phyloP scores from a whole-genome alignment of 2,329 filamentous ascomycete species.

The Fusarium secorum region DNA sequence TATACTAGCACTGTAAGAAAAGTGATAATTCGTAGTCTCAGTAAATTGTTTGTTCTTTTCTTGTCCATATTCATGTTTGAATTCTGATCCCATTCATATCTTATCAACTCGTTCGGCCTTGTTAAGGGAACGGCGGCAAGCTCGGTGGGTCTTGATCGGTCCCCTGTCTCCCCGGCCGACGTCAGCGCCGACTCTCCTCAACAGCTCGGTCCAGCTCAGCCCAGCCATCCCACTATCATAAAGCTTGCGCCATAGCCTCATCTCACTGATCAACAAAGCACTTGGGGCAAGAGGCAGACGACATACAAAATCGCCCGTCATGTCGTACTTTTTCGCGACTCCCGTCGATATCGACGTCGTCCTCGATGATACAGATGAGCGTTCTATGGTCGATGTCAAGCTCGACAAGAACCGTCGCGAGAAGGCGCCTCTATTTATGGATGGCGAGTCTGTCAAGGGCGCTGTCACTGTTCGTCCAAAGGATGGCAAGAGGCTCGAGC shows the following conservation, averaged over 20 bases:
- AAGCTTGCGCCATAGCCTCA: conserved; percentile 24
- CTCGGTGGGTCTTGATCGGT: conserved; percentile 39
- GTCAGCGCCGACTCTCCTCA: conserved; percentile 45
- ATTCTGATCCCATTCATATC: background rate
- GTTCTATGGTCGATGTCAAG: conserved; percentile 96
- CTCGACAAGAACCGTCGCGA: conserved; percentile 97
- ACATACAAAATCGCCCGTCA: conserved; percentile 51
- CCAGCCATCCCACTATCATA: conserved; percentile 27
- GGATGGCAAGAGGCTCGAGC: conserved; percentile 96
- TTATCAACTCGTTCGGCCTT: background rate
- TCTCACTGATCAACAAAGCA: conserved; percentile 13
- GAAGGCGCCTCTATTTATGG: conserved; percentile 96
- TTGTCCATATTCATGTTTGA: background rate
- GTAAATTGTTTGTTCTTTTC: background rate
- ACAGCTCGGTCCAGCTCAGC: conserved; percentile 14
- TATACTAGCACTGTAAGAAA: background rate
- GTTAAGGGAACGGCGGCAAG: conserved; percentile 10
- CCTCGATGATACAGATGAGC: conserved; percentile 92
- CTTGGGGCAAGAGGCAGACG: background rate
- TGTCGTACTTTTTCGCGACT: conserved; percentile 99
- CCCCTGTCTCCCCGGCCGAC: conserved; percentile 41
- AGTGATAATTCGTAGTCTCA: accelerated
- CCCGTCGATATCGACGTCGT: conserved; percentile 99
- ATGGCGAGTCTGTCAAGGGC: conserved; percentile 97
- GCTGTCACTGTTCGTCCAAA: conserved; percentile 94